These are phyloP conservation scores for Ogataea parapolymorpha DNA, from an alignment of 805 yeast genomes.

Conservation along the genomic window DNA sequence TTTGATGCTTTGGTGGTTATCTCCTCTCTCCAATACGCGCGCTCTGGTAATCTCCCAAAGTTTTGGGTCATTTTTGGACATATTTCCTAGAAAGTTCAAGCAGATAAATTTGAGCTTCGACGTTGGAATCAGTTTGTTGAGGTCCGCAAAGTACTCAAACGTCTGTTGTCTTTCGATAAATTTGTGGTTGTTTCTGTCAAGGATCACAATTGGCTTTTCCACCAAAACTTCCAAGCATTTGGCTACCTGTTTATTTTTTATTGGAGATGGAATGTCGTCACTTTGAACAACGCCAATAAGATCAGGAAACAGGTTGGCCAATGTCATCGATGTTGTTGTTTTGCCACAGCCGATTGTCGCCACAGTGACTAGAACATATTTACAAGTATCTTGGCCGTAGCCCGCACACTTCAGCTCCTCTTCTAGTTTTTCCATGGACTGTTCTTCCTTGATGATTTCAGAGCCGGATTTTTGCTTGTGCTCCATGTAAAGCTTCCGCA, in stretches of 20 bases:
- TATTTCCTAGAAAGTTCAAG: slow-evolving; percentile 55
- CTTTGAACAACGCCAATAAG: slow-evolving; percentile 76
- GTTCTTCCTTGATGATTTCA: slow-evolving; percentile 48
- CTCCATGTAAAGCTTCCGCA: slow-evolving; percentile 64
- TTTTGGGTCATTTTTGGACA: slow-evolving; percentile 21
- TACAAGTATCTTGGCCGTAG: slow-evolving; percentile 37
- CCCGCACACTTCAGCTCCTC: slow-evolving; percentile 24
- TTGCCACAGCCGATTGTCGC: slow-evolving; percentile 96
- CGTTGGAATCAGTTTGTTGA: slow-evolving; percentile 43
- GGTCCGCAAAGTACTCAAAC: slow-evolving; percentile 46
- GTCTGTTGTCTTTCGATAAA: slow-evolving; percentile 65
- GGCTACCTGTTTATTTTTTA: slow-evolving; percentile 48
- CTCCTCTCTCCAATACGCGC: slow-evolving; percentile 71
- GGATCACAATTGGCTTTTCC: slow-evolving; percentile 50
- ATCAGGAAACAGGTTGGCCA: slow-evolving; percentile 49
- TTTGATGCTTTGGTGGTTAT: slow-evolving; percentile 83
- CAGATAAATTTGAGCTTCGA: slow-evolving; percentile 58
- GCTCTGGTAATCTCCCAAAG: slow-evolving; percentile 52
- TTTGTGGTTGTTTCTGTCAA: slow-evolving; percentile 84
- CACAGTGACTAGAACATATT: slow-evolving; percentile 71
- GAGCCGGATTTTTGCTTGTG: slow-evolving; percentile 54
- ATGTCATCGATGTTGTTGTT: slow-evolving; percentile 71
- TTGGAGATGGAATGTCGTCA: slow-evolving; percentile 59
- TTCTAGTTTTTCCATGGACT: slow-evolving; percentile 31
- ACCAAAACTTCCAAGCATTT: slow-evolving; percentile 41